phyloP scores from a whole-genome alignment of 1,284 basidiomycete species.

The Rhodotorula sp. region DNA sequence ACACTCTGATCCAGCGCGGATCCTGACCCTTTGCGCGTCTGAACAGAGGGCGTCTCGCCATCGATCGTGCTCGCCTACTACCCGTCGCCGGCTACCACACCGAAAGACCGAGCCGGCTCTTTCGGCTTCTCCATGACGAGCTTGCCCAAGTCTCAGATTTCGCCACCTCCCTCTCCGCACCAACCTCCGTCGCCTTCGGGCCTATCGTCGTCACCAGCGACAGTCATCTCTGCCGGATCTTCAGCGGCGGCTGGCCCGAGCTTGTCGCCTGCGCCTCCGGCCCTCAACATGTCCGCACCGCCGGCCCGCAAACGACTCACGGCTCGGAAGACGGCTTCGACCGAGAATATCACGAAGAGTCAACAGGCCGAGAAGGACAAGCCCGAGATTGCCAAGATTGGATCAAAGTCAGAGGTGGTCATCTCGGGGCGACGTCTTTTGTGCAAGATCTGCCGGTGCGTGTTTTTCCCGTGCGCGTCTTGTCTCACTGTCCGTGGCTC shows the following conservation, averaged over 20 bases:
- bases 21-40: neutral
- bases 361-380: slow-evolving; percentile 18
- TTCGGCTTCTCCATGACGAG: slow-evolving; percentile 39
- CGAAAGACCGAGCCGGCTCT: slow-evolving; percentile 27
- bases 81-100: slow-evolving; percentile 46
- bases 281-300: neutral
- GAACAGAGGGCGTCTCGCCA: slow-evolving; percentile 41
- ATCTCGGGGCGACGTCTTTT: slow-evolving; percentile 58
- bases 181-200: neutral
- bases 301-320: slow-evolving; percentile 38
- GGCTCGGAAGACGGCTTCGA: slow-evolving; percentile 19
- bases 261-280: neutral
- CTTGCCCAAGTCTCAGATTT: slow-evolving; percentile 20
- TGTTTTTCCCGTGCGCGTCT: neutral
- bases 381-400: slow-evolving; percentile 35
- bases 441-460: slow-evolving; percentile 84
- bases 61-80: slow-evolving; percentile 49
- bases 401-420: slow-evolving; percentile 29
- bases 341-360: slow-evolving; percentile 18
- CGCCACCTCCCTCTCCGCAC: slow-evolving; percentile 14
- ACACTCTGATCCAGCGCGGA: neutral
- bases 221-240: neutral
- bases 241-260: neutral
- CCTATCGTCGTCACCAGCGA: neutral
- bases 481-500: too few species aligned